These are phyloP conservation scores for Eutrema salsugineum DNA, from an alignment of 441 rosid species.

Conservation along the genomic window DNA sequence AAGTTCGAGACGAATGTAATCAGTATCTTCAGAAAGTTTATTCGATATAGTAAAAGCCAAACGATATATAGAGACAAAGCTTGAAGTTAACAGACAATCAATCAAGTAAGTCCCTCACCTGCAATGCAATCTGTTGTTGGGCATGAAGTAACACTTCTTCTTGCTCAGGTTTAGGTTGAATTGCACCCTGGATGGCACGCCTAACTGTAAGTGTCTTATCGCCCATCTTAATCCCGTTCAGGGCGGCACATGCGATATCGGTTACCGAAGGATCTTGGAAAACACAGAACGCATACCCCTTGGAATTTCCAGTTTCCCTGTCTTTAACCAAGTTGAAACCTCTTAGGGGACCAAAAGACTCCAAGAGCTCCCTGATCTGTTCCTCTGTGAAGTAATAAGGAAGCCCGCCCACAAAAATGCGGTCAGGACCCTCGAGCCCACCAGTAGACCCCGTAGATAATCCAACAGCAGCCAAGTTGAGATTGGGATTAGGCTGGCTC, in stretches of 20 bases:
- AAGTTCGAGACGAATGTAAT: neutral
- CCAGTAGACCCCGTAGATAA: slow-evolving; percentile 78
- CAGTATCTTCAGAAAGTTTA: neutral
- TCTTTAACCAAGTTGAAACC: slow-evolving; percentile 87
- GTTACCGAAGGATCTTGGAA: slow-evolving; percentile 82
- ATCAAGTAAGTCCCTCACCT: slow-evolving; percentile 39
- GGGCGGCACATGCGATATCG: slow-evolving; percentile 83
- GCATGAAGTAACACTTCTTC: slow-evolving; percentile 75
- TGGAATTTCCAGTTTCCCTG: slow-evolving; percentile 85
- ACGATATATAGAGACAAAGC: neutral
- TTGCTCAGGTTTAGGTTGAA: slow-evolving; percentile 86
- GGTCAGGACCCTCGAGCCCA: slow-evolving; percentile 91
- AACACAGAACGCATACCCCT: slow-evolving; percentile 82
- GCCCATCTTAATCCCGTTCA: slow-evolving; percentile 89
- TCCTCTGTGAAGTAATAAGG: slow-evolving; percentile 87
- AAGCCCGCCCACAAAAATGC: slow-evolving; percentile 85
- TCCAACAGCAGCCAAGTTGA: slow-evolving; percentile 83
- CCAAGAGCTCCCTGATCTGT: slow-evolving; percentile 82
- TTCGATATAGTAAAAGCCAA: neutral
- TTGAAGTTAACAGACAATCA: neutral
- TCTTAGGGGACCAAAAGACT: slow-evolving; percentile 74
- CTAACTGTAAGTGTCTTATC: slow-evolving; percentile 84
- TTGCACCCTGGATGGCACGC: slow-evolving; percentile 73
- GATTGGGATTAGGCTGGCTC: slow-evolving; percentile 83
- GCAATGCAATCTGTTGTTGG: slow-evolving; percentile 88